A percentile compares a stretch with the other conserved stretches of the same genome.
phyloP scores from a whole-genome alignment of 345 rosid genomes.

The Melaleuca quinquenervia region DNA sequence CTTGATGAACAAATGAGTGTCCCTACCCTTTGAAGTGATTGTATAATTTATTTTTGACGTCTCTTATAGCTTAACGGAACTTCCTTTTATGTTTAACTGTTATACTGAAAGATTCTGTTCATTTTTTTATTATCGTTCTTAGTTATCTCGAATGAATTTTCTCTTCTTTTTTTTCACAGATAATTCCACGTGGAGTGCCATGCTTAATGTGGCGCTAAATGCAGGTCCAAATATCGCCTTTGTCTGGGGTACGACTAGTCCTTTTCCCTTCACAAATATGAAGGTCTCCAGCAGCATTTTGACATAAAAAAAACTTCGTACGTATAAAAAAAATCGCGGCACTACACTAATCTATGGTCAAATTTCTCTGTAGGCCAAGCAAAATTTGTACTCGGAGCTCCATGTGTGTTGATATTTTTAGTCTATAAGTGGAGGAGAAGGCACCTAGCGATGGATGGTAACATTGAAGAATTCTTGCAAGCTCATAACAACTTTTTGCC shows the following conservation, averaged over 20 bases:
- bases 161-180: not conserved
- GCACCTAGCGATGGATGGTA: accelerated
- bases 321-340: too few relatives aligned
- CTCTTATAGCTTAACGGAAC: not conserved
- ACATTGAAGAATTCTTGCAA: too few relatives aligned
- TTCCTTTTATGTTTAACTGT: not conserved
- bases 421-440: too few relatives aligned
- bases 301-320: too few relatives aligned
- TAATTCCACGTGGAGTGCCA: accelerated
- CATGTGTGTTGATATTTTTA: too few relatives aligned
- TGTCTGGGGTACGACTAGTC: accelerated
- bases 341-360: too few relatives aligned
- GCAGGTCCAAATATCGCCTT: accelerated
- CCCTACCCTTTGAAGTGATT: not conserved
- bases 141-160: not conserved
- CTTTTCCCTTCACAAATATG: not conserved
- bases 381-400: too few relatives aligned
- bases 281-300: not conserved
- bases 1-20: not conserved
- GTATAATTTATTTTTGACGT: not conserved
- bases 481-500: not conserved
- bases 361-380: too few relatives aligned
- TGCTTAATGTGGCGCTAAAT: accelerated
- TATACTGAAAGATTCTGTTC: not conserved
- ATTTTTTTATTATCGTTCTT: not conserved